Percentiles rank a stretch among this genome's conserved stretches.
Conservation (phyloP, 805 yeast species). For the Metschnikowia drakensbergensis region DNA sequence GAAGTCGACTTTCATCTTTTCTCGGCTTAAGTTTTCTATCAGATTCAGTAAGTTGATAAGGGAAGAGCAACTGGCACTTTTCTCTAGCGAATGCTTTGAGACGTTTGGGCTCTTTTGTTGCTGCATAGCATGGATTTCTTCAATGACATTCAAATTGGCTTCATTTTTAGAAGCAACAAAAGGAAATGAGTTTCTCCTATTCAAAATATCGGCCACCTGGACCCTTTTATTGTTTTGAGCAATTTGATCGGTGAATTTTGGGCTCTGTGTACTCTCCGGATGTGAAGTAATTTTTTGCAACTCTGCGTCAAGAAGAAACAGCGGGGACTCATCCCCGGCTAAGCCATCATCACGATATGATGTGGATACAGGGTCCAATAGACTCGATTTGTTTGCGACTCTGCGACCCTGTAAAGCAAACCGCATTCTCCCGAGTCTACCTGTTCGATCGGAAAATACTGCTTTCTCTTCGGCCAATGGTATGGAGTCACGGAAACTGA, state of each 20-base stretch:
- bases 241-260: background rate
- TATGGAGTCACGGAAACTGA: constrained; percentile 34
- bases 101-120: background rate
- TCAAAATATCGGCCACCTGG: constrained; percentile 14
- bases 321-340: background rate
- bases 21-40: constrained; percentile 5
- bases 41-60: constrained; percentile 15
- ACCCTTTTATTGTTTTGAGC: background rate
- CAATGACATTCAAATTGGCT: constrained; percentile 21
- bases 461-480: constrained; percentile 12
- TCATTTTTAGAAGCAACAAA: constrained; percentile 14
- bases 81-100: constrained; percentile 2
- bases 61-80: constrained; percentile 24
- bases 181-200: constrained; percentile 38
- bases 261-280: background rate
- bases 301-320: constrained; percentile 10
- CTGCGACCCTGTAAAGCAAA: constrained; percentile 28
- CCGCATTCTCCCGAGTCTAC: constrained; percentile 35
- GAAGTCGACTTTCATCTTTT: constrained; percentile 9
- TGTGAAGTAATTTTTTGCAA: constrained; percentile 6
- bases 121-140: constrained; percentile 13
- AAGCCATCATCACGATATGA: background rate
- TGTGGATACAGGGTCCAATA: background rate
- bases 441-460: constrained; percentile 23
- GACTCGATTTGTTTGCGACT: background rate